phyloP scores from a whole-genome alignment of 805 yeast species.

The Pichia cephalocereana region DNA sequence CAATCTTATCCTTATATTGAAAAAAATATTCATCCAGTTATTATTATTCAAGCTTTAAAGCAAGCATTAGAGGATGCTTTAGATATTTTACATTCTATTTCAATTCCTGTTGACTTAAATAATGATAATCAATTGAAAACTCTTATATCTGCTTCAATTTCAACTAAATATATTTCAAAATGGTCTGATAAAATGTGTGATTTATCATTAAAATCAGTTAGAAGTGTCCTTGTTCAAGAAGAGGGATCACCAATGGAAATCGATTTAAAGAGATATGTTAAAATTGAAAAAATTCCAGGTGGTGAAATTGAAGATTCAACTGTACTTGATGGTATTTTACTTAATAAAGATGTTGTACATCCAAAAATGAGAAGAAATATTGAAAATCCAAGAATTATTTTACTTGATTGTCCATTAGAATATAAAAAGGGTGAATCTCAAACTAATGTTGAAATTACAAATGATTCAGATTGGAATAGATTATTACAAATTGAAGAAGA shows the following conservation, averaged over 20 bases:
- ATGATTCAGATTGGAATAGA: constrained; percentile 94
- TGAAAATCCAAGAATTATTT: constrained; percentile 79
- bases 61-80: constrained; percentile 86
- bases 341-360: constrained; percentile 97
- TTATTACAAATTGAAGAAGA: constrained; percentile 95
- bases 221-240: constrained; percentile 56
- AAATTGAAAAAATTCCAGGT: constrained; percentile 95
- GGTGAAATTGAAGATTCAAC: constrained; percentile 88
- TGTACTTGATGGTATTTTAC: constrained; percentile 84
- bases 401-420: constrained; percentile 94
- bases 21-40: constrained; percentile 93
- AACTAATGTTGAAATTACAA: constrained; percentile 93
- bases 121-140: constrained; percentile 83
- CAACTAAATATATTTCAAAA: constrained; percentile 85
- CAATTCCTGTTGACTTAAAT: constrained; percentile 72
- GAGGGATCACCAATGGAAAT: constrained; percentile 63
- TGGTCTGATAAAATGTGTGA: constrained; percentile 92
- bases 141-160: constrained; percentile 84
- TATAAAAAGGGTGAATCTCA: constrained; percentile 99
- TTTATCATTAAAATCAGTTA: constrained; percentile 80
- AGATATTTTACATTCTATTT: constrained; percentile 74
- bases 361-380: constrained; percentile 93
- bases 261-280: constrained; percentile 85
- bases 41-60: constrained; percentile 88
- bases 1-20: constrained; percentile 92